Conservation (phyloP, 768 basidiomycete species). For the Trametes maxima region DNA sequence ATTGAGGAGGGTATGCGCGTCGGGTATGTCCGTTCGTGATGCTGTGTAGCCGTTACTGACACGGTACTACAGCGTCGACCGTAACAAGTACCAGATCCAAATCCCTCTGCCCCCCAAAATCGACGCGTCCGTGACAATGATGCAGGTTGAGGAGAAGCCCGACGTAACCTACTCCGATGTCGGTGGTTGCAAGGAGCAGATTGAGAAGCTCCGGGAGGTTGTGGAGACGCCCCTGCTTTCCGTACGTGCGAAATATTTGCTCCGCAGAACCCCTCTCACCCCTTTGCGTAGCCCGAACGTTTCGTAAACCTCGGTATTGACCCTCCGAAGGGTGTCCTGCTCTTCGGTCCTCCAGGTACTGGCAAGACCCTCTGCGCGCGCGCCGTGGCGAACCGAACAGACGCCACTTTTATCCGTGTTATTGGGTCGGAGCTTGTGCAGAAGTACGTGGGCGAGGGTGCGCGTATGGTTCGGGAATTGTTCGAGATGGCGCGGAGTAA, state of each 20-base stretch:
- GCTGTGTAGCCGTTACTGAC: not conserved
- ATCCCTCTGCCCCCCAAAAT: slow-evolving; percentile 99
- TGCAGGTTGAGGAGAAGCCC: slow-evolving; percentile 99
- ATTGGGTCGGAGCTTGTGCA: slow-evolving; percentile 99
- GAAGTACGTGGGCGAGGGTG: slow-evolving; percentile 99
- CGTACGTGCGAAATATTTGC: slow-evolving; percentile 46
- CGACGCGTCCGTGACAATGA: slow-evolving; percentile 99
- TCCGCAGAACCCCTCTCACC: not conserved
- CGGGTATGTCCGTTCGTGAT: slow-evolving; percentile 60
- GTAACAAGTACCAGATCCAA: slow-evolving; percentile 97
- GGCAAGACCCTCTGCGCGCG: slow-evolving; percentile 98
- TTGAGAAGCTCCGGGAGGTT: slow-evolving; percentile 97
- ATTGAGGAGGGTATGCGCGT: slow-evolving; percentile 99
- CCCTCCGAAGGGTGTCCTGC: slow-evolving; percentile 95
- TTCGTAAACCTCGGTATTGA: slow-evolving; percentile 99
- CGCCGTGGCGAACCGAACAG: slow-evolving; percentile 97
- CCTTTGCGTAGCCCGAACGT: slow-evolving; percentile 81
- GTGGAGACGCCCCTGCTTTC: slow-evolving; percentile 95
- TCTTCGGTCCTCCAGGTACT: slow-evolving; percentile 96
- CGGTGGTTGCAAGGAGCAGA: slow-evolving; percentile 99
- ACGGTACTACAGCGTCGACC: slow-evolving; percentile 68
- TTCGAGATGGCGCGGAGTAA: slow-evolving; percentile 99
- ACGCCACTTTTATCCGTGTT: slow-evolving; percentile 98
- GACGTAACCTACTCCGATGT: slow-evolving; percentile 98
- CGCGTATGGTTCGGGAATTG: slow-evolving; percentile 96